Evolutionary conservation across 345 rosid genomes (phyloP), one percentile per base, ranked within the genome.

Genomic region (Populus alba): DNA sequence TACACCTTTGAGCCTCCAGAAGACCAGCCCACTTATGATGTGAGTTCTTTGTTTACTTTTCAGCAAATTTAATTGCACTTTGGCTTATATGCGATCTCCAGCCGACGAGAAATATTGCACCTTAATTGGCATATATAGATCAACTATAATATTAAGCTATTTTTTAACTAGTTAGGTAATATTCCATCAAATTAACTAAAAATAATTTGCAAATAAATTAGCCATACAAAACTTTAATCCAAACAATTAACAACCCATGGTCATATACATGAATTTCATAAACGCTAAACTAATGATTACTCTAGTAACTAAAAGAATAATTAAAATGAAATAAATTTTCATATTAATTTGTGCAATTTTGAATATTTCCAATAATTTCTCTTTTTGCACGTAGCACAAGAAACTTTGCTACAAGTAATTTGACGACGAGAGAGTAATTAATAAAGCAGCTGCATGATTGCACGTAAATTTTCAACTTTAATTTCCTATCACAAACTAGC

Each of bases 1-100:
- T 91, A 90, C 75, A 62, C 82, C 16, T 90, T 88, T 61, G 92
- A 90, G 71, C 88, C 90, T 55, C 85, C 90, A 2, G 41, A 79
- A 25, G 90, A 88, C 65, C 88, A 87, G 25, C 82, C 88, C 37
- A 35, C 55, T 47, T 87, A 87, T 74, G 91, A 91, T 78, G 95
- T 91, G 85, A 18, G 87, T 75, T 43, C 33, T 0, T 59, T 70
- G 5, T 10, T 29, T 16, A 12, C 20, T 8, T 20, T 45, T 18
- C 8, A 59, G 29, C 3, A 59, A 11, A 59, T 23, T 23, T 8
- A 10, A n/a, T 11, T n/a, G 29, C 63, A n/a, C 15, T 9, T 47
- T 17, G 12, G 37, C 27, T 12, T 35, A n/a, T n/a, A 35, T n/a
- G 63, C 25, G 29, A 57, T 57, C 29, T 57, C 63, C 63, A n/a